A percentile compares a stretch with the other conserved stretches of the same genome.
These are phyloP conservation scores for Voacanga thouarsii DNA, from an alignment of 257 asterid genomes.

Conservation along the genomic window DNA sequence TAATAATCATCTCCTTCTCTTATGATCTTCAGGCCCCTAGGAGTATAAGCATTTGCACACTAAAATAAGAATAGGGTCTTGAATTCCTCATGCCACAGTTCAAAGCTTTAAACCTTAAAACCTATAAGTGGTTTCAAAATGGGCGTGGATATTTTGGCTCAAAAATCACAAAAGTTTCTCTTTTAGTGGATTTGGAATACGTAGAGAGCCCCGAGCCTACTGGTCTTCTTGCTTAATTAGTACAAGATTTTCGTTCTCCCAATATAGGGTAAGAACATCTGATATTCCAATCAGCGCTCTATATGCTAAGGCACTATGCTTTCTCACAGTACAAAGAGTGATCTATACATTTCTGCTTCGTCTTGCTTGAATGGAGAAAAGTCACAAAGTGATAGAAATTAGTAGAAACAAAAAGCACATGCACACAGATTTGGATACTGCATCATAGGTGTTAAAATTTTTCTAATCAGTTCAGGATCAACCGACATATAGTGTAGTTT, in stretches of 20 bases:
- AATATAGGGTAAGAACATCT: not conserved
- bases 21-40: constrained; percentile 78
- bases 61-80: not conserved
- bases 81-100: not conserved
- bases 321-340: not conserved
- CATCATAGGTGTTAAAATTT: not conserved
- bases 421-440: not conserved
- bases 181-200: not conserved
- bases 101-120: not conserved
- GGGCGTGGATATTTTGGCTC: not conserved
- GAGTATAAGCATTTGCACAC: not conserved
- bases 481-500: not conserved
- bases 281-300: not conserved
- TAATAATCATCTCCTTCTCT: constrained; percentile 78
- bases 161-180: not conserved
- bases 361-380: not conserved
- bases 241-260: no score
- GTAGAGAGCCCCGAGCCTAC: no score
- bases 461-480: constrained; percentile 2
- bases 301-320: not conserved
- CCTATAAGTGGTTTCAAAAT: not conserved
- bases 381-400: not conserved
- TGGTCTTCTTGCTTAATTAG: no score
- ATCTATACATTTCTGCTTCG: not conserved
- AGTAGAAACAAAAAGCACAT: not conserved